phyloP scores from a whole-genome alignment of 352 stramenopile species.

The Pythium aristosporum region DNA sequence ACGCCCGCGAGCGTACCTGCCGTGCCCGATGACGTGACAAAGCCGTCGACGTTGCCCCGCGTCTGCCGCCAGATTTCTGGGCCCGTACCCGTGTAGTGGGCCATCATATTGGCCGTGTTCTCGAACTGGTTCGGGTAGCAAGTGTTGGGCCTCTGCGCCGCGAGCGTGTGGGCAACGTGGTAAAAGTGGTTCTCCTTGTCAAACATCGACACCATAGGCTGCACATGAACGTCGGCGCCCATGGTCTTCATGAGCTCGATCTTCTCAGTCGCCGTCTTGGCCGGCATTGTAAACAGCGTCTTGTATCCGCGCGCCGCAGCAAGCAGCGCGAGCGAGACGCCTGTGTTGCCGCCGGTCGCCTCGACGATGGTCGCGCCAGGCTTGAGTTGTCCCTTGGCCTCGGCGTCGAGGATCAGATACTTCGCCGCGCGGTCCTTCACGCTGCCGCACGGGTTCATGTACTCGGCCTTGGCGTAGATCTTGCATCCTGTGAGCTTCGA shows the following conservation, averaged over 20 bases:
- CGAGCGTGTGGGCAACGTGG: slow-evolving; percentile 60
- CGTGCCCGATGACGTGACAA: slow-evolving; percentile 89
- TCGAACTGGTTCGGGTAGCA: slow-evolving; percentile 79
- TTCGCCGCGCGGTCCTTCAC: slow-evolving; percentile 95
- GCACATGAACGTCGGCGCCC: slow-evolving; percentile 61
- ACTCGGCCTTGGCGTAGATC: slow-evolving; percentile 82
- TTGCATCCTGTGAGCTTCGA: slow-evolving; percentile 71
- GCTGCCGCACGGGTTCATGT: slow-evolving; percentile 90
- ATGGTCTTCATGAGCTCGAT: slow-evolving; percentile 80
- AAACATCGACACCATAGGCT: slow-evolving; percentile 59
- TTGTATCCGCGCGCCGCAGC: slow-evolving; percentile 85
- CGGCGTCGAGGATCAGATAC: slow-evolving; percentile 91
- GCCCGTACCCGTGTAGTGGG: slow-evolving; percentile 78
- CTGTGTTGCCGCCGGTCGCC: slow-evolving; percentile 91
- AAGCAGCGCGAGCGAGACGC: slow-evolving; percentile 90
- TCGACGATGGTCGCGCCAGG: slow-evolving; percentile 66
- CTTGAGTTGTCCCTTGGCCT: slow-evolving; percentile 81
- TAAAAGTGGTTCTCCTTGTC: slow-evolving; percentile 79
- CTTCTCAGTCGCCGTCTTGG: slow-evolving; percentile 70
- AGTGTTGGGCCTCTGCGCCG: slow-evolving; percentile 30
- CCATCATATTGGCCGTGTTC: slow-evolving; percentile 68
- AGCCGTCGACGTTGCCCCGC: slow-evolving; percentile 87
- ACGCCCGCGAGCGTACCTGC: slow-evolving; percentile 92
- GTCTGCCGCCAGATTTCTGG: slow-evolving; percentile 91
- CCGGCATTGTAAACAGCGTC: slow-evolving; percentile 72